Base-by-base conservation (phyloP, 768 basidiomycete species). In the Gymnopilus dilepis region DNA sequence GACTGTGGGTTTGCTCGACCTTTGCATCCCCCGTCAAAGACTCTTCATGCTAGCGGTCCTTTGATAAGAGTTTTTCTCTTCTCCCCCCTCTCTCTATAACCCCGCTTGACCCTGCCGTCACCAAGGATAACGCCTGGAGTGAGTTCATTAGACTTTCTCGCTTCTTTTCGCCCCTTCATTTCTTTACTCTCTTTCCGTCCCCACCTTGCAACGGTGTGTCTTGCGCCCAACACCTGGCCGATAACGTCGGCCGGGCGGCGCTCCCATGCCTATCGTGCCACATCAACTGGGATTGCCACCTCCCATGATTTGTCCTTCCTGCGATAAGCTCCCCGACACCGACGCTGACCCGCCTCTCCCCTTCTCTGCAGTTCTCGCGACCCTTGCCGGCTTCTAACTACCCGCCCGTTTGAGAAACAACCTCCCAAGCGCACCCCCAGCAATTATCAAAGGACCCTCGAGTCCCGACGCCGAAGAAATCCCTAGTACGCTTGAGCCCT, bases 301-400 rank as follows among this genome's bases (percentile, higher is more conserved):
- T 30, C 31, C 33, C 9, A n/a, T 53, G 22, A 24, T 38, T 24
- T 40, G 7, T 26, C 28, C 48, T 53, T 6, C n/a, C 38, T 22
- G 17, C 52, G 37, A 54, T 53, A 38, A 53, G 28, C 47, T 50
- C 24, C n/a, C n/a, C 63, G 48, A 42, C 26, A 28, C 42, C 26
- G 40, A 28, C 40, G 19, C 55, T 56, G 40, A 43, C 55, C 40
- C 42, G 28, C 40, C 42, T 31, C n/a, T 17, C 42, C 17, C 28
- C 19, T 31, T 52, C 33, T 56, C 72, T 34, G 40, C 70, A 92
- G 89, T 85, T 84, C 92, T 94, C 91, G 91, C 91, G 91, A 94
- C 92, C 92, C 92, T 94, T 93, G 88, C 83, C 90, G 90, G 89
- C 87, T 79, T 84, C 90, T 82, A 76, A 76, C 66, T 68, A 71